Conservation (phyloP, 306 rosid genomes). For the Lupinus albus region DNA sequence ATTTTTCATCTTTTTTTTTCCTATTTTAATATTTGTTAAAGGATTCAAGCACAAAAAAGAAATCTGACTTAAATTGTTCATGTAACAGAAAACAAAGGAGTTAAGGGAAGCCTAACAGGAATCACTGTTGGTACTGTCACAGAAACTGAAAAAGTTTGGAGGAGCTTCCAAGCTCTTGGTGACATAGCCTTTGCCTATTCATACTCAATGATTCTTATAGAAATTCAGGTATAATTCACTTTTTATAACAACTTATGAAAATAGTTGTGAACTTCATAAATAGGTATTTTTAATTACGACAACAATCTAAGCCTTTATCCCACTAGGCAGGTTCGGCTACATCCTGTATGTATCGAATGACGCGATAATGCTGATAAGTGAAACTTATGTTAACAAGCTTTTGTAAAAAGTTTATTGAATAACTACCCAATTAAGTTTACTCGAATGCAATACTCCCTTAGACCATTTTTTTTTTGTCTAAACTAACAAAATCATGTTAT, state of each 20-base stretch:
- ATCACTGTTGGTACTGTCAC: slow-evolving; percentile 62
- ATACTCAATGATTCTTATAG: slow-evolving; percentile 76
- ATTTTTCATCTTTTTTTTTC: no score
- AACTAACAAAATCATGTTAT: not conserved
- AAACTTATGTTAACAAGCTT: no score
- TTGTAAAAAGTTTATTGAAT: no score
- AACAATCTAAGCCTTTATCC: no score
- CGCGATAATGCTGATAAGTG: no score
- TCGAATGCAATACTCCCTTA: no score
- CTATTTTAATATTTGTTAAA: not conserved
- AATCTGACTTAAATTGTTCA: slow-evolving; percentile 21
- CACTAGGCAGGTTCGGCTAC: no score
- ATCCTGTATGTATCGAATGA: no score
- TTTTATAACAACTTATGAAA: no score
- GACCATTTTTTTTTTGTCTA: not conserved
- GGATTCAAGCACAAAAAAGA: not conserved
- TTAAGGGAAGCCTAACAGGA: slow-evolving; percentile 67
- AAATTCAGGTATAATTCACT: slow-evolving; percentile 68
- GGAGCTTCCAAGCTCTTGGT: slow-evolving; percentile 83
- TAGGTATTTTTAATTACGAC: no score
- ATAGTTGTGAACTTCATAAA: no score
- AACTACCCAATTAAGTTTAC: no score
- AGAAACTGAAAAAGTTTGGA: slow-evolving; percentile 66
- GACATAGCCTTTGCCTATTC: slow-evolving; percentile 90
- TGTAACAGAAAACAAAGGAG: slow-evolving; percentile 48